Percentiles rank a stretch among this genome's conserved stretches.
phyloP scores from a whole-genome alignment of 164 flowering plant genomes.

The Umbilicus rupestris region DNA sequence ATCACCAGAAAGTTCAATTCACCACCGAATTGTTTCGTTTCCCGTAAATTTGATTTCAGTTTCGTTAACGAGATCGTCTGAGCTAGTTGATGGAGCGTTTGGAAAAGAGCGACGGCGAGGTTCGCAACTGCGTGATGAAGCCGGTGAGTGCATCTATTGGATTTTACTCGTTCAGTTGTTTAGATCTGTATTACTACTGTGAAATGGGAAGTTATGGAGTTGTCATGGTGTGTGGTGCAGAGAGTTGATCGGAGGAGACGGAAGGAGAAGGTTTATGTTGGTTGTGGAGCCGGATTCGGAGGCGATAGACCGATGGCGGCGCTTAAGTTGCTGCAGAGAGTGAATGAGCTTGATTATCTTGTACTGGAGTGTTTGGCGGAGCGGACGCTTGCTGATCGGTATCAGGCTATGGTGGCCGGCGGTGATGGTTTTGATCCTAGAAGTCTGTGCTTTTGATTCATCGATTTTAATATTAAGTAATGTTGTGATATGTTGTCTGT shows the following conservation, averaged over 20 bases:
- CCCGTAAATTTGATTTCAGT: neutral
- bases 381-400: conserved; percentile 84
- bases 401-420: conserved; percentile 54
- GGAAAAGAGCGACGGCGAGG: conserved; percentile 10
- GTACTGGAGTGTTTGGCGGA: conserved; percentile 96
- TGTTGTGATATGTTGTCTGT: neutral
- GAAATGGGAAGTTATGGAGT: neutral
- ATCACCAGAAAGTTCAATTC: too few species aligned
- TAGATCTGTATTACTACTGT: neutral
- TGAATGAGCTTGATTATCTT: conserved; percentile 59
- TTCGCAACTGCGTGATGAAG: conserved; percentile 43
- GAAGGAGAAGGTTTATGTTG: conserved; percentile 66
- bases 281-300: conserved; percentile 96
- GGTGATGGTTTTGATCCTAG: conserved; percentile 77
- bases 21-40: neutral
- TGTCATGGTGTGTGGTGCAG: conserved; percentile 23
- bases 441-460: conserved; percentile 33
- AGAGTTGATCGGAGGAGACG: conserved; percentile 50
- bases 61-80: neutral
- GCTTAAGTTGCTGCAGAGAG: conserved; percentile 69
- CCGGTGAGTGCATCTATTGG: conserved; percentile 28
- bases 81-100: neutral
- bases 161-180: neutral
- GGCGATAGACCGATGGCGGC: conserved; percentile 95
- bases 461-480: neutral